Conservation (phyloP, 2,329 filamentous ascomycete genomes). For the Helotiales sp. region DNA sequence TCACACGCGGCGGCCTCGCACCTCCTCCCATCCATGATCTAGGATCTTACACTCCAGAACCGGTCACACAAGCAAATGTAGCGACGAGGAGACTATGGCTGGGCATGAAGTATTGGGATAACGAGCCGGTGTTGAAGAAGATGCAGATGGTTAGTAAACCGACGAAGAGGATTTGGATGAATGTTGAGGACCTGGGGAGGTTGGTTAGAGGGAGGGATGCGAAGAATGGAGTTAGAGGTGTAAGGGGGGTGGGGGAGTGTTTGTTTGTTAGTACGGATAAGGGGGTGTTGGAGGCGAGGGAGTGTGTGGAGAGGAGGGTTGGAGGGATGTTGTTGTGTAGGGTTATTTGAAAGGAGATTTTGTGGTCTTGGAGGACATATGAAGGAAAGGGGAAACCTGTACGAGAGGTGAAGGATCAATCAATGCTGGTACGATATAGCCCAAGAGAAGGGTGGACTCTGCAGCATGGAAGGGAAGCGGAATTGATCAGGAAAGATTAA, state of each 20-base stretch:
- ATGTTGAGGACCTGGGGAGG: slow-evolving; percentile 53
- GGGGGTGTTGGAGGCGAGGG: slow-evolving; percentile 67
- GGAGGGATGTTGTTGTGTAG: slow-evolving; percentile 68
- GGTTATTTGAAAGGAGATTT: slow-evolving; percentile 45
- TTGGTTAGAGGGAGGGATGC: slow-evolving; percentile 60
- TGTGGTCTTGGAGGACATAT: no score
- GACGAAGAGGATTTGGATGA: slow-evolving; percentile 64
- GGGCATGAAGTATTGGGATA: slow-evolving; percentile 73
- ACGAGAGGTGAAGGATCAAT: no score
- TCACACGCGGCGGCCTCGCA: slow-evolving; percentile 61
- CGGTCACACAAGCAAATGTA: slow-evolving; percentile 58
- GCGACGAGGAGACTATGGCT: slow-evolving; percentile 66
- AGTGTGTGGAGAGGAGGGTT: slow-evolving; percentile 68
- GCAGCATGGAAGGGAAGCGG: neutral
- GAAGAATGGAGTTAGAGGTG: slow-evolving; percentile 59
- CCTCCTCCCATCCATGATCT: slow-evolving; percentile 53
- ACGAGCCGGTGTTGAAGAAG: slow-evolving; percentile 64
- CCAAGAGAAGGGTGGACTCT: no score
- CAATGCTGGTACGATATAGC: no score
- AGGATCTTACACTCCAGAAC: slow-evolving; percentile 48
- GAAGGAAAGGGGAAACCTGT: no score
- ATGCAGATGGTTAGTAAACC: slow-evolving; percentile 67
- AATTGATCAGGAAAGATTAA: neutral
- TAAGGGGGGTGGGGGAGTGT: slow-evolving; percentile 67
- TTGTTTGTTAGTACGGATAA: slow-evolving; percentile 67